phyloP scores from a whole-genome alignment of 208 protist genomes.

The Trypanosoma mega region DNA sequence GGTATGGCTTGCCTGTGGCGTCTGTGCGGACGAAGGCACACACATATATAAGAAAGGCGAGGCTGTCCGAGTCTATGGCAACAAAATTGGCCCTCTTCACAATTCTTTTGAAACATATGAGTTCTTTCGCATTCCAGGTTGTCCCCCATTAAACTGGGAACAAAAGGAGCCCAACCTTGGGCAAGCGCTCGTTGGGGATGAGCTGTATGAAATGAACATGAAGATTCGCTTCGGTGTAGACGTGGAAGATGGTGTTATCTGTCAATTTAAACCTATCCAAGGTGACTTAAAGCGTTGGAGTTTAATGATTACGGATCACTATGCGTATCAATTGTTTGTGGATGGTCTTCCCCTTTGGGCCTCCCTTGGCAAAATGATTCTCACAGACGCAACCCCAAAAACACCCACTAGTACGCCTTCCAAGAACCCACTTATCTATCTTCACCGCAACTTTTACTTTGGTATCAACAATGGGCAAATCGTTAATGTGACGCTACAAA shows the following conservation, averaged over 20 bases:
- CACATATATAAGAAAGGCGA: constrained; percentile 39
- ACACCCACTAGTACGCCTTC: background rate
- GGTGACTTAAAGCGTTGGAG: constrained; percentile 20
- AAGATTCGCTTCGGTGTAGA: constrained; percentile 49
- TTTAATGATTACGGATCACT: constrained; percentile 33
- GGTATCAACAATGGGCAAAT: constrained; percentile 58
- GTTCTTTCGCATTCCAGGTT: constrained; percentile 86
- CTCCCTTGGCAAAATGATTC: constrained; percentile 28
- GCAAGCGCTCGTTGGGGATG: constrained; percentile 74
- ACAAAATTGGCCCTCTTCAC: constrained; percentile 93
- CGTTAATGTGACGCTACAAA: constrained; percentile 73
- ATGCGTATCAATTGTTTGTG: constrained; percentile 58
- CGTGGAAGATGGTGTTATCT: constrained; percentile 26
- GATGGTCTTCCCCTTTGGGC: constrained; percentile 64
- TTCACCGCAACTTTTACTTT: constrained; percentile 86
- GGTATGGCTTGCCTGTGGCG: constrained; percentile 4
- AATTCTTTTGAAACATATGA: constrained; percentile 96
- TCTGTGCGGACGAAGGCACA: constrained; percentile 31
- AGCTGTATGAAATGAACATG: constrained; percentile 43
- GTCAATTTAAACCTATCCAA: constrained; percentile 24
- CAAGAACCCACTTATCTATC: constrained; percentile 63
- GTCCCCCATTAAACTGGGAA: constrained; percentile 27
- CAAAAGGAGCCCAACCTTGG: constrained; percentile 57
- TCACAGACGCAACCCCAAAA: background rate
- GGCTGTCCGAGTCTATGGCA: constrained; percentile 82